phyloP scores from a whole-genome alignment of 306 rosid species.

The Echinosophora koreensis region DNA sequence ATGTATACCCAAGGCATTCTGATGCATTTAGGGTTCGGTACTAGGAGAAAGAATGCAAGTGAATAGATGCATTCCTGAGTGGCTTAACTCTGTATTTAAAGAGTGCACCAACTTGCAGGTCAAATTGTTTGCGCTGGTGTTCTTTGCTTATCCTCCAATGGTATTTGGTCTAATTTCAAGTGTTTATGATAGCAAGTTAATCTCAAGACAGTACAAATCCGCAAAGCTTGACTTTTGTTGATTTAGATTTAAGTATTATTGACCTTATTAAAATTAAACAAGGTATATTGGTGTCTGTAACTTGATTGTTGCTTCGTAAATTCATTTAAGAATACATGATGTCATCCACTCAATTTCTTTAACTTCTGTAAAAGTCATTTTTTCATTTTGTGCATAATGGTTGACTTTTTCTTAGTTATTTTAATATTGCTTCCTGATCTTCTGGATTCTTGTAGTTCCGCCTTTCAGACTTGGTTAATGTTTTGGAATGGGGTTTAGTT shows the following conservation, averaged over 20 bases:
- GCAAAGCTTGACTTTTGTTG: conserved; percentile 32
- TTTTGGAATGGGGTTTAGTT: conserved; percentile 29
- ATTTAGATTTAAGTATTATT: conserved; percentile 44
- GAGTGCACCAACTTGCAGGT: too few relatives aligned
- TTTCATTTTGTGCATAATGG: conserved; percentile 46
- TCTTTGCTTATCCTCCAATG: conserved; percentile 35
- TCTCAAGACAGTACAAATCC: conserved; percentile 8
- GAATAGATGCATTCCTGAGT: too few relatives aligned
- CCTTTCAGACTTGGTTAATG: conserved; percentile 30
- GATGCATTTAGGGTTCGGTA: too few relatives aligned
- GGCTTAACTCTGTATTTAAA: too few relatives aligned
- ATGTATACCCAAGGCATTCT: too few relatives aligned
- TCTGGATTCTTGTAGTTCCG: conserved; percentile 44
- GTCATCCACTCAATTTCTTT: conserved; percentile 41
- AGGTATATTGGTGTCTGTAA: conserved; percentile 25
- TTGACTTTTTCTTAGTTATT: conserved; percentile 37
- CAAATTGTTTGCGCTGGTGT: background rate
- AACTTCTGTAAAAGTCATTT: conserved; percentile 38
- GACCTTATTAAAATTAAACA: conserved; percentile 41
- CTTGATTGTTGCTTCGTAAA: conserved; percentile 28
- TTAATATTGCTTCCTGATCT: conserved; percentile 41
- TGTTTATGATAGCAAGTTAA: conserved; percentile 15
- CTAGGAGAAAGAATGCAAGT: too few relatives aligned
- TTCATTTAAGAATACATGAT: conserved; percentile 27
- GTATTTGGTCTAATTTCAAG: conserved; percentile 39